Percentiles rank a stretch among this genome's conserved stretches.
phyloP scores from a whole-genome alignment of 192 early-diverging fungal species.

The Chytriomyces hyalinus region DNA sequence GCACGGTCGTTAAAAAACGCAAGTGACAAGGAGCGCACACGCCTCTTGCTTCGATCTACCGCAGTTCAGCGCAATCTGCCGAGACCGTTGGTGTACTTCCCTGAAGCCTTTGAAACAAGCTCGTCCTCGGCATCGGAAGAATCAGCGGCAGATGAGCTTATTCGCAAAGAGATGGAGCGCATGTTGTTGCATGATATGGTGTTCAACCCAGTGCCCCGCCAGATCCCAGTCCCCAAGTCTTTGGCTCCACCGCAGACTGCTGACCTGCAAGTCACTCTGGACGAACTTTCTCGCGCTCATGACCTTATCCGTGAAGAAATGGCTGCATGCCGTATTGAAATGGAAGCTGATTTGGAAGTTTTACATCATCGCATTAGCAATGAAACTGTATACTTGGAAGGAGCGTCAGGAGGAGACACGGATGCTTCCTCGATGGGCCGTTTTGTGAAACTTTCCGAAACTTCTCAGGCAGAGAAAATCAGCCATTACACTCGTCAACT shows the following conservation, averaged over 20 bases:
- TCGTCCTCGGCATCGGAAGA: not conserved
- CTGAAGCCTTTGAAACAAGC: constrained; percentile 42
- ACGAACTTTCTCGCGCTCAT: constrained; percentile 62
- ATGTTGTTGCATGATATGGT: constrained; percentile 75
- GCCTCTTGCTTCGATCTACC: constrained; percentile 68
- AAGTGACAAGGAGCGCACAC: constrained; percentile 57
- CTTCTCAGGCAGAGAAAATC: constrained; percentile 6
- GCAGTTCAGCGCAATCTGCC: constrained; percentile 79
- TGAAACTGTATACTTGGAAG: constrained; percentile 1
- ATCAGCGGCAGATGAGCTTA: not conserved
- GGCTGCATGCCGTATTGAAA: constrained; percentile 11
- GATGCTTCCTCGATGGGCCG: not conserved
- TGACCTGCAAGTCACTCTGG: constrained; percentile 61
- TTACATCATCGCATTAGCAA: not conserved
- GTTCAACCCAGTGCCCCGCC: constrained; percentile 71
- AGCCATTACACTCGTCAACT: constrained; percentile 29
- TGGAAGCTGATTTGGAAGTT: not conserved
- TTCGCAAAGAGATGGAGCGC: constrained; percentile 66
- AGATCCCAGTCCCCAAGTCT: constrained; percentile 45
- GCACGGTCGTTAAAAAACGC: constrained; percentile 53
- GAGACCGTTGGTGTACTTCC: constrained; percentile 62
- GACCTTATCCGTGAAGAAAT: constrained; percentile 60
- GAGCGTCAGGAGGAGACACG: not conserved
- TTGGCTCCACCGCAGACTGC: constrained; percentile 13
- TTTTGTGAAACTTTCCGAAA: constrained; percentile 7